phyloP scores from a whole-genome alignment of 1,284 basidiomycete genomes.

The Cryptococcus jaspeensis region DNA sequence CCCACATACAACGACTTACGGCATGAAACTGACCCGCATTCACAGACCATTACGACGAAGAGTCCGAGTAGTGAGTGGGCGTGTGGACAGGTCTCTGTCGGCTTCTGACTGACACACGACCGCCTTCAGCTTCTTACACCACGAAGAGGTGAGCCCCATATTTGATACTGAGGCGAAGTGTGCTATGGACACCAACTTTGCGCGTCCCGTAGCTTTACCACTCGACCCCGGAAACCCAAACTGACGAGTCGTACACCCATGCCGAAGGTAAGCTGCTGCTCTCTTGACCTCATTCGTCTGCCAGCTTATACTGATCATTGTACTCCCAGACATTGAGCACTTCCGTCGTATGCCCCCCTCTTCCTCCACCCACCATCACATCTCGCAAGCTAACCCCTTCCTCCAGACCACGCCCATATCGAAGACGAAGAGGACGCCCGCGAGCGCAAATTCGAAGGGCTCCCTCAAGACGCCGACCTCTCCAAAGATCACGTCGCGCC shows the following conservation, averaged over 20 bases:
- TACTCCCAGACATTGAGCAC: constrained; percentile 38
- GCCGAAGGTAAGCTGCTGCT: constrained; percentile 67
- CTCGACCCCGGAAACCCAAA: constrained; percentile 92
- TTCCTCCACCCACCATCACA: background rate
- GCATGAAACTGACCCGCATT: background rate
- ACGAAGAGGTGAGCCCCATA: constrained; percentile 67
- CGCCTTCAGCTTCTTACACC: constrained; percentile 69
- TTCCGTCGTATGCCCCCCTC: constrained; percentile 32
- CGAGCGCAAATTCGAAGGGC: constrained; percentile 49
- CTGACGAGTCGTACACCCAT: constrained; percentile 89
- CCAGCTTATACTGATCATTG: background rate
- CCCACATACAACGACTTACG: background rate
- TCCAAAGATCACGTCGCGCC: constrained; percentile 38
- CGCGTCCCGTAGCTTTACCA: constrained; percentile 73
- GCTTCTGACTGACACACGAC: background rate
- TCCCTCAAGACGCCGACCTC: constrained; percentile 39
- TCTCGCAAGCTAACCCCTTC: background rate
- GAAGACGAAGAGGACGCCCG: constrained; percentile 70
- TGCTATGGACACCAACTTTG: background rate
- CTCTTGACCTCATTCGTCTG: background rate
- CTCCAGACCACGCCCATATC: constrained; percentile 80
- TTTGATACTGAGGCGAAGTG: background rate
- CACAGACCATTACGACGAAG: constrained; percentile 52
- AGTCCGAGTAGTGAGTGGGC: constrained; percentile 54
- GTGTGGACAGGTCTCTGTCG: background rate